Evolutionary conservation across 257 asterid species (phyloP), one percentile per base, ranked within the genome.

Genomic region (Nicotiana benthamiana): DNA sequence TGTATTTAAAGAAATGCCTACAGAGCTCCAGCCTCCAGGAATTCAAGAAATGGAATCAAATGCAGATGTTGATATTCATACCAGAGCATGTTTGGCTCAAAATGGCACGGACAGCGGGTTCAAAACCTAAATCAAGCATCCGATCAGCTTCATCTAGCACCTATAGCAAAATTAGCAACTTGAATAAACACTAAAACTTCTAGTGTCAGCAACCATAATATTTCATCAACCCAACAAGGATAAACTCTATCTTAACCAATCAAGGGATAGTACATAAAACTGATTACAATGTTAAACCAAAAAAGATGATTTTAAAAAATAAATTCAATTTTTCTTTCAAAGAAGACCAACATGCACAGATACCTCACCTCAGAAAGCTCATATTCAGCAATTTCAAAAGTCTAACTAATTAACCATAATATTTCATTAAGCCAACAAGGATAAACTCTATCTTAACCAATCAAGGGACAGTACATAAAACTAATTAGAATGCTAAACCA

Each of bases 91-190:
- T 91, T 86, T 92, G 94, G 83, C 97, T 91, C 87, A 94, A 84
- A 79, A 96, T 96, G 53, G 97, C 82, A 65, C 98, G 98, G 80
- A 96, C 99, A 82, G 94, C 97, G 17, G 96, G 99, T 84, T 96
- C 99, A 90, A 96, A 96, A 82, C 99, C 99, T 98, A 96, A 90
- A 86, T 96, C 99, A 81, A 96, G 99, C 99, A 96, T 96, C 46
- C 99, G 94, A 87, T 96, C 99, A 90, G 99, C 99, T 89, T 96
- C 99, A 80, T 96, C 99, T 54, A 96, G 89, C 43, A 96, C 98
- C 99, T 96, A 85, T 24, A 77, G 24, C 79, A 83, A 30, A 66
- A n/a, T 75, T 79, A 79, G 59, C 52, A 79, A 60, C 36, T 63
- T 67, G 62, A 57, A 52, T 22, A 48, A 54, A 57, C 4, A n/a